phyloP scores from a whole-genome alignment of 106 monocot species.

The Acorus calamus region DNA sequence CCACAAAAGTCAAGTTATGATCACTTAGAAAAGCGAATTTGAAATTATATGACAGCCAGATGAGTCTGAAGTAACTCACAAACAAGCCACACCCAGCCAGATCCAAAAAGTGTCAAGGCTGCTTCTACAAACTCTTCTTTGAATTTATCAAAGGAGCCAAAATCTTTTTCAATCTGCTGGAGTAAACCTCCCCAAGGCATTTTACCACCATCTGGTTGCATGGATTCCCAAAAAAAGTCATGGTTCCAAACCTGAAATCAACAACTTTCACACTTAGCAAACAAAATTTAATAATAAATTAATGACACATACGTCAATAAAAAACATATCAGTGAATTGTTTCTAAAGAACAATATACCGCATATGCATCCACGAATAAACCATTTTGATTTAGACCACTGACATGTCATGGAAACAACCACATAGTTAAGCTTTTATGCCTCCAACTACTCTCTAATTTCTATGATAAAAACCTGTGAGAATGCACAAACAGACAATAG shows the following conservation, averaged over 20 bases:
- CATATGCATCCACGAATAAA: too few relatives aligned
- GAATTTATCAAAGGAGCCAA: slow-evolving; percentile 75
- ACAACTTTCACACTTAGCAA: background rate
- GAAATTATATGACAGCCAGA: too few relatives aligned
- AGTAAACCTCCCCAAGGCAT: slow-evolving; percentile 66
- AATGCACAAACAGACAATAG: background rate
- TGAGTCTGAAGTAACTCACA: slow-evolving; percentile 41
- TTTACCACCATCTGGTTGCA: slow-evolving; percentile 76
- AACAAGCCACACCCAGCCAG: slow-evolving; percentile 97
- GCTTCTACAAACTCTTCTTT: slow-evolving; percentile 55
- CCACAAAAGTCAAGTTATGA: too few relatives aligned
- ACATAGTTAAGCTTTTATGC: background rate
- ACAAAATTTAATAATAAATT: background rate
- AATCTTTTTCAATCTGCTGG: slow-evolving; percentile 92
- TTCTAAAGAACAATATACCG: too few relatives aligned
- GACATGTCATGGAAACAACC: too few relatives aligned
- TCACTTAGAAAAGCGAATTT: too few relatives aligned
- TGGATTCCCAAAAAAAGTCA: slow-evolving; percentile 99
- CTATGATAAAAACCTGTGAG: background rate
- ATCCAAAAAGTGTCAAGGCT: slow-evolving; percentile 66
- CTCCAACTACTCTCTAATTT: too few relatives aligned
- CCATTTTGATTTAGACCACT: too few relatives aligned
- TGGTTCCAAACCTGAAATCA: slow-evolving; percentile 78
- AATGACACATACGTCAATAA: background rate
- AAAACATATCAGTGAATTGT: too few relatives aligned